These are phyloP conservation scores for Axilococcus clingmanii DNA, from an alignment of 139 green algal species.

Conservation along the genomic window DNA sequence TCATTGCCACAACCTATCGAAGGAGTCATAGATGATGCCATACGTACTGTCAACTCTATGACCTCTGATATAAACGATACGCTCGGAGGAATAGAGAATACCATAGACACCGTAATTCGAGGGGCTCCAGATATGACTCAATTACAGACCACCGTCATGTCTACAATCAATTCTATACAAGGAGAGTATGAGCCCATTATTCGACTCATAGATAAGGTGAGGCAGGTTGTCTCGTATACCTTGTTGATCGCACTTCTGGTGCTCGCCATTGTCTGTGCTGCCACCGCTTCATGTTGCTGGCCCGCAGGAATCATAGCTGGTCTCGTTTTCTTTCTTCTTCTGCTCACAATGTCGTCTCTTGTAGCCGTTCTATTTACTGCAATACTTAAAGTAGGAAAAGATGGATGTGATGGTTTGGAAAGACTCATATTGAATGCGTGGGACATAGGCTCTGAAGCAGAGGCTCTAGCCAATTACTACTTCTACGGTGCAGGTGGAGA, in stretches of 20 bases:
- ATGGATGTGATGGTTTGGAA: conserved; percentile 13
- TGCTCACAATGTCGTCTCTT: conserved; percentile 1
- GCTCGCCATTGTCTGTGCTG: not conserved
- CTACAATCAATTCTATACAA: not conserved
- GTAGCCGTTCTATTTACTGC: conserved; percentile 12
- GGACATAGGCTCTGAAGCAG: not conserved
- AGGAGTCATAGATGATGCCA: too few species aligned
- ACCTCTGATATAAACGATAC: too few species aligned
- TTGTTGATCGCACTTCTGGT: conserved; percentile 5
- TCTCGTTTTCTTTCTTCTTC: conserved; percentile 10
- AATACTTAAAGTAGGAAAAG: conserved; percentile 11
- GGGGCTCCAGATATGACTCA: too few species aligned
- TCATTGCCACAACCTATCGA: too few species aligned
- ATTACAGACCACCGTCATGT: too few species aligned
- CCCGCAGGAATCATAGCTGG: not conserved
- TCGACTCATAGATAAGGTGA: not conserved
- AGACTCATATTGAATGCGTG: conserved; percentile 6
- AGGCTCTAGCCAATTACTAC: conserved; percentile 4
- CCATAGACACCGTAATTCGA: too few species aligned
- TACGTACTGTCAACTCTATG: too few species aligned
- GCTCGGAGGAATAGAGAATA: too few species aligned
- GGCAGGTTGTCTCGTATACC: conserved; percentile 11
- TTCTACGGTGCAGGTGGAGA: conserved; percentile 1
- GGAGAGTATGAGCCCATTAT: conserved; percentile 2
- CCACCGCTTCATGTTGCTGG: too few species aligned